phyloP scores from a whole-genome alignment of 1,284 basidiomycete species.

The Ganoderma meredithae region DNA sequence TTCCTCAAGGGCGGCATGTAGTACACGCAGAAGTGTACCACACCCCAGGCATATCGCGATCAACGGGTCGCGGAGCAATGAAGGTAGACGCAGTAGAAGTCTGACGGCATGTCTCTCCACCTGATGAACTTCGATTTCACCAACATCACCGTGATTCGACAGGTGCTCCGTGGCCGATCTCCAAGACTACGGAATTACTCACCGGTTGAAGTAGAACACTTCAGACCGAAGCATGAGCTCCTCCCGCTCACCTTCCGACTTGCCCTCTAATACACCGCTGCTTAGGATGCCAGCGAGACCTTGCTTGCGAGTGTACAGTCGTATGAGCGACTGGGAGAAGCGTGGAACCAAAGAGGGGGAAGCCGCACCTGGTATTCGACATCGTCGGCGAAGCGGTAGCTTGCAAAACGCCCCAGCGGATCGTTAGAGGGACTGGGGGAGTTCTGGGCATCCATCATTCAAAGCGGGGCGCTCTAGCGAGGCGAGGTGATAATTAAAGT shows the following conservation, averaged over 20 bases:
- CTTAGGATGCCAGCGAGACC: conserved; percentile 65
- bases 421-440: not conserved
- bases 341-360: not conserved
- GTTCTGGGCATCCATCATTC: not conserved
- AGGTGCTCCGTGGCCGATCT: not conserved
- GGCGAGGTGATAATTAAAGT: conserved; percentile 4
- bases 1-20: not conserved
- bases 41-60: not conserved
- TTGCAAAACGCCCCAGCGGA: conserved; percentile 20
- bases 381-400: conserved; percentile 63
- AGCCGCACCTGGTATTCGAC: conserved; percentile 62
- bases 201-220: conserved; percentile 81
- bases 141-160: not conserved
- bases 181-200: conserved; percentile 29
- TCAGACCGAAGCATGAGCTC: conserved; percentile 59
- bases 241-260: conserved; percentile 51
- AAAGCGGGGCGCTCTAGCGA: not conserved
- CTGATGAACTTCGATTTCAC: not conserved
- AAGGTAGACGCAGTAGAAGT: not conserved
- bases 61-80: not conserved
- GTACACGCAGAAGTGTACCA: not conserved
- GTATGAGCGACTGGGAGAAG: conserved; percentile 5
- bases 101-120: conserved; percentile 6
- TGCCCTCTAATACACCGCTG: conserved; percentile 47
- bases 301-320: conserved; percentile 52